These are phyloP conservation scores for Debaryomyces psychrophilus DNA, from an alignment of 1,139 yeast genomes.

Conservation along the genomic window DNA sequence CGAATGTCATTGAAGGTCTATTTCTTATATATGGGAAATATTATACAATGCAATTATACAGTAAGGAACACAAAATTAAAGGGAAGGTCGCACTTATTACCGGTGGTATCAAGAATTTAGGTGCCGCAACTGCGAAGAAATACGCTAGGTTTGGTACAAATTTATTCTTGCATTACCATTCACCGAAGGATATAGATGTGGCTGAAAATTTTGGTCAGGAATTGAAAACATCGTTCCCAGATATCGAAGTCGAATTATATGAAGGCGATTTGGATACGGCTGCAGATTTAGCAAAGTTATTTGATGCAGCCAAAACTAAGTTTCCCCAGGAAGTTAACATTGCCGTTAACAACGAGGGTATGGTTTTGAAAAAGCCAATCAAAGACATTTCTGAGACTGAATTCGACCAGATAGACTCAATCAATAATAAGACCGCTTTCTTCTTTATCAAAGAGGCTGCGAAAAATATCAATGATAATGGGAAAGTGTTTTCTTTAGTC, in stretches of 20 bases:
- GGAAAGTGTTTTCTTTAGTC: constrained; percentile 58
- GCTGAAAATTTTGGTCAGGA: constrained; percentile 46
- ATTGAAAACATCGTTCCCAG: constrained; percentile 31
- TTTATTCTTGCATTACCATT: constrained; percentile 59
- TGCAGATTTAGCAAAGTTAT: constrained; percentile 45
- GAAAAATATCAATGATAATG: constrained; percentile 50
- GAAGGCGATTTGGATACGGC: constrained; percentile 52
- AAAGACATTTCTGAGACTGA: constrained; percentile 54
- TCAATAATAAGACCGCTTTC: constrained; percentile 63
- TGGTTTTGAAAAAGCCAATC: constrained; percentile 63
- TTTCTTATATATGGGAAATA: background rate
- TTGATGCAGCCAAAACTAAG: constrained; percentile 46
- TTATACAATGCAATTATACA: constrained; percentile 12
- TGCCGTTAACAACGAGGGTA: constrained; percentile 69
- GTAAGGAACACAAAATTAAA: constrained; percentile 20
- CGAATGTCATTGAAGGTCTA: background rate
- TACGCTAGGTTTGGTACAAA: constrained; percentile 60
- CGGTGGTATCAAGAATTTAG: constrained; percentile 70
- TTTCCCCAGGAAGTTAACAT: constrained; percentile 56
- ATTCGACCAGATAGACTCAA: constrained; percentile 53
- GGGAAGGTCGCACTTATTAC: constrained; percentile 62
- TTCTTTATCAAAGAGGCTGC: constrained; percentile 64
- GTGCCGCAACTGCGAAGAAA: constrained; percentile 59
- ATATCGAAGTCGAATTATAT: constrained; percentile 45
- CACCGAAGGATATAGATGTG: constrained; percentile 37